Conservation (phyloP, 2,329 filamentous ascomycete genomes). For the Catunica adiposa region DNA sequence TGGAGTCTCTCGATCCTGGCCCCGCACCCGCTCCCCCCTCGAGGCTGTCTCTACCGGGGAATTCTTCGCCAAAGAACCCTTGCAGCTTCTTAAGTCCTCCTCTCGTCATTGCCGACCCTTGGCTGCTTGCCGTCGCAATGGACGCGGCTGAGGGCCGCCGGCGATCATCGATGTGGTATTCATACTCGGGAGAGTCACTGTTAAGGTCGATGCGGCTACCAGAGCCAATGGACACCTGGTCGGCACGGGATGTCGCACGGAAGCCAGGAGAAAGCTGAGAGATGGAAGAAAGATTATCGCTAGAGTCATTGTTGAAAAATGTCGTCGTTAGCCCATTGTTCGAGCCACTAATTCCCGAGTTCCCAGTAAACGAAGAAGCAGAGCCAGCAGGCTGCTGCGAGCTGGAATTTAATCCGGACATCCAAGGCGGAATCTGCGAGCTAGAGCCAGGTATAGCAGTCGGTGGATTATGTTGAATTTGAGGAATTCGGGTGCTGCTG, state of each 20-base stretch:
- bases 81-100: conserved; percentile 61
- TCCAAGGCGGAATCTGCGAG: conserved; percentile 43
- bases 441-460: conserved; percentile 36
- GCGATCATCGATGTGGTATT: conserved; percentile 34
- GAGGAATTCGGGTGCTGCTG: conserved; percentile 29
- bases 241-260: conserved; percentile 22
- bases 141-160: conserved; percentile 78
- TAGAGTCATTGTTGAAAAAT: conserved; percentile 59
- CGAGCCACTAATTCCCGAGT: conserved; percentile 17
- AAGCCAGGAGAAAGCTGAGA: conserved; percentile 58
- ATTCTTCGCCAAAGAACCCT: conserved; percentile 86
- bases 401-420: conserved; percentile 23
- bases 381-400: neutral
- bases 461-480: conserved; percentile 42
- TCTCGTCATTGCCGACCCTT: conserved; percentile 55
- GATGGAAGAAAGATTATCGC: conserved; percentile 44
- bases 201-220: conserved; percentile 18
- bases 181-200: conserved; percentile 40
- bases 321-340: conserved; percentile 31
- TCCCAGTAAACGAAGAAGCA: neutral
- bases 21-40: conserved; percentile 48
- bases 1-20: conserved; percentile 39
- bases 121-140: conserved; percentile 69
- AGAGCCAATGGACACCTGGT: conserved; percentile 12
- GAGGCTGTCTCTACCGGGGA: conserved; percentile 55